Base-by-base conservation (phyloP, 106 monocot species). In the Allium fistulosum region DNA sequence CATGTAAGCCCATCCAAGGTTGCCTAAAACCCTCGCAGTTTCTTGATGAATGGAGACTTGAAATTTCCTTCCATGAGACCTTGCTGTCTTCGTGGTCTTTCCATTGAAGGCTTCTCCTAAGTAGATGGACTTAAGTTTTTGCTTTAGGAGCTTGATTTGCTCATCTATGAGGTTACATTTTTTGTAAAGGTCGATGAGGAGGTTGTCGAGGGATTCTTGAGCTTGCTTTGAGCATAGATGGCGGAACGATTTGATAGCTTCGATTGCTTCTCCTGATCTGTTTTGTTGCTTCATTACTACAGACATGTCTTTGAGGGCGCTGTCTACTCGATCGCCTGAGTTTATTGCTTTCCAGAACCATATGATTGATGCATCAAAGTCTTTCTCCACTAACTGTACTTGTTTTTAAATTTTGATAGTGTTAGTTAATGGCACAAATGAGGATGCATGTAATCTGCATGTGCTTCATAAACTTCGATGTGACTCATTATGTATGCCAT, bases 331-430 rank as follows among this genome's bases (percentile, higher is more conserved):
- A 57, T 93, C 88, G 3, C 88, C 68, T 1, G 75, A 56, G 76
- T 88, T 85, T 69, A 88, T 93, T 18, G 93, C 93, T 68, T 85
- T 88, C 85, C 88, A 93, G 57, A 93, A 93, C 88, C 85, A 88
- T 26, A 77, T 49, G 7, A 93, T 86, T 0, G 93, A 80, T 5
- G 67, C 59, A 15, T 88, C 85, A 5, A 73, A 75, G 61, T 93
- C 85, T 78, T 93, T 93, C 70, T 85, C 88, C 53, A 93, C 93
- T 14, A 88, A 72, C 93, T 88, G 92, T 66, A 46, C 60, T 26
- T 61, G 28, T 15, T 12, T 55, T 55, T 15, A 11, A 55, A 15
- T 55, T 55, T 55, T 12, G 53, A 55, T 55, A 12, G 15, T 55
- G 15, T 55, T 55, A 11, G 15, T 55, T 55, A 55, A 55, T 55